A percentile compares a stretch with the other conserved stretches of the same genome.
These are phyloP conservation scores for Rhodocollybia butyracea DNA, from an alignment of 768 basidiomycete species.

Conservation along the genomic window DNA sequence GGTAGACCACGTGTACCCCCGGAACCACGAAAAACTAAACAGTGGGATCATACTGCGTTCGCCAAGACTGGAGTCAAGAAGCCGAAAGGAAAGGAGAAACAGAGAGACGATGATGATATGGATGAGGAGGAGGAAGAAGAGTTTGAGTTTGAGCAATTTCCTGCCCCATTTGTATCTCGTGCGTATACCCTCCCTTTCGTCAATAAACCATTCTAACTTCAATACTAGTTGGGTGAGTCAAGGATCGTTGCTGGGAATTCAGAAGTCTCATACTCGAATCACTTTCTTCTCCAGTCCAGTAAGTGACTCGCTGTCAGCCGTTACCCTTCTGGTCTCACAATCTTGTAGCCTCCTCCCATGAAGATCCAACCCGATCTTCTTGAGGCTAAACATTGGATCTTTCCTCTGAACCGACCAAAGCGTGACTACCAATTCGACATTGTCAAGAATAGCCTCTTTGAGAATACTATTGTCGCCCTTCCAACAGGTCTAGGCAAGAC, in stretches of 20 bases:
- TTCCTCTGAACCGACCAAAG: conserved; percentile 82
- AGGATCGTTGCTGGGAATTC: not conserved
- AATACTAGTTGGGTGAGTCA: not conserved
- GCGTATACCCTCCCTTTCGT: conserved; percentile 24
- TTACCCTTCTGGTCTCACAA: not conserved
- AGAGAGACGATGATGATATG: conserved; percentile 38
- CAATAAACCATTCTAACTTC: not conserved
- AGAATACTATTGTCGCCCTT: conserved; percentile 91
- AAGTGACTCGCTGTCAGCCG: conserved; percentile 10
- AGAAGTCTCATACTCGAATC: not conserved
- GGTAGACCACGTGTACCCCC: conserved; percentile 38
- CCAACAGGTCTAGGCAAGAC: conserved; percentile 98
- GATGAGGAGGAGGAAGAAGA: conserved; percentile 56
- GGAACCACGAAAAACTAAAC: conserved; percentile 65
- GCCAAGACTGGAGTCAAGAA: conserved; percentile 74
- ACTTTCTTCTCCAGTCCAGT: conserved; percentile 27
- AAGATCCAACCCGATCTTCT: conserved; percentile 75
- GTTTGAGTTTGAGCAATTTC: conserved; percentile 80
- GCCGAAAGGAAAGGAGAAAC: conserved; percentile 42
- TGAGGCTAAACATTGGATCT: conserved; percentile 85
- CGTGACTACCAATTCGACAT: conserved; percentile 97
- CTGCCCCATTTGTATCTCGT: conserved; percentile 73
- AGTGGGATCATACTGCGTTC: conserved; percentile 90
- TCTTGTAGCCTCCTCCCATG: conserved; percentile 64
- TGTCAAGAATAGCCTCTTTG: conserved; percentile 77